Conservation (phyloP, 1,284 basidiomycete genomes). For the Ustilago bromivora region DNA sequence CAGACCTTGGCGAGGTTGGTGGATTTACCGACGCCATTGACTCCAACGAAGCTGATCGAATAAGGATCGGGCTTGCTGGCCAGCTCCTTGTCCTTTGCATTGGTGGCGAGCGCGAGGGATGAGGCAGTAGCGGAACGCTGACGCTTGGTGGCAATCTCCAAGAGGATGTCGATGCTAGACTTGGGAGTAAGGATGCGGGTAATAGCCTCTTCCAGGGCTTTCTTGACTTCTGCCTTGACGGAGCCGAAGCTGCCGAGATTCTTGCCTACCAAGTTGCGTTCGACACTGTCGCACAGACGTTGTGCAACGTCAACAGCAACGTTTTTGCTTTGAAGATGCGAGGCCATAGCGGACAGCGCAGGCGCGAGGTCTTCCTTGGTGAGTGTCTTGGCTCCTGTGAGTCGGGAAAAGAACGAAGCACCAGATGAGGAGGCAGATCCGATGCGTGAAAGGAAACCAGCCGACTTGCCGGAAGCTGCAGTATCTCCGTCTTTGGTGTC, state of each 20-base stretch:
- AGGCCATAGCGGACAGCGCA: conserved; percentile 92
- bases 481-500: conserved; percentile 66
- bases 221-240: conserved; percentile 84
- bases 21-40: conserved; percentile 99
- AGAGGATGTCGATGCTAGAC: conserved; percentile 91
- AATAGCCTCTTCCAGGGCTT: conserved; percentile 85
- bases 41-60: conserved; percentile 96
- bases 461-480: conserved; percentile 32
- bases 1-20: conserved; percentile 98
- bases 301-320: conserved; percentile 95
- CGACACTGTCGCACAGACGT: conserved; percentile 92
- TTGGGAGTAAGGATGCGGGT: conserved; percentile 96
- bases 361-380: conserved; percentile 86
- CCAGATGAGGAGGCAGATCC: conserved; percentile 40
- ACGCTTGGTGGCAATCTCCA: conserved; percentile 75
- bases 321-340: conserved; percentile 98
- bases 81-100: conserved; percentile 69
- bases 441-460: conserved; percentile 76
- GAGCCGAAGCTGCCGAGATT: conserved; percentile 64
- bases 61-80: conserved; percentile 79
- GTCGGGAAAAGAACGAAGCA: conserved; percentile 71
- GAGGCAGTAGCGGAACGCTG: conserved; percentile 55
- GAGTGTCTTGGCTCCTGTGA: conserved; percentile 80
- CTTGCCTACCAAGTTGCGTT: conserved; percentile 87
- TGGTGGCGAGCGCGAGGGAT: conserved; percentile 67